A percentile compares a stretch with the other conserved stretches of the same genome.
Conservation (phyloP, 257 asterid genomes). For the Solanum habrochaites region DNA sequence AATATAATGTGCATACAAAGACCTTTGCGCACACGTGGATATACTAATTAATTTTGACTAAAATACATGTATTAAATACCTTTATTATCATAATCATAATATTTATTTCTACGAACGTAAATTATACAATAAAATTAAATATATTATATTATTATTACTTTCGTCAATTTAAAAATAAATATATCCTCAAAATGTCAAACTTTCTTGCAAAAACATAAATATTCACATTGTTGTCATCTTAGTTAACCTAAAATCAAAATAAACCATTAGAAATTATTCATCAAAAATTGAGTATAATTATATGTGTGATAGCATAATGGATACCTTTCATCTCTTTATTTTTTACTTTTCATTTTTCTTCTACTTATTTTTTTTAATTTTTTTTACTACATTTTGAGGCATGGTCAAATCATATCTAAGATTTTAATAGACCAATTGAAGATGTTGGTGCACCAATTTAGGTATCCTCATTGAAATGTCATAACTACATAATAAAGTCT, state of each 20-base stretch:
- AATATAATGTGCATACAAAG: not conserved
- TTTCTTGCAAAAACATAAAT: too few relatives aligned
- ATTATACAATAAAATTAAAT: not conserved
- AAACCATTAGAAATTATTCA: not conserved
- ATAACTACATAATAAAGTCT: not conserved
- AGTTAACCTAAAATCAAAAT: not conserved
- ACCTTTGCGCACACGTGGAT: not conserved
- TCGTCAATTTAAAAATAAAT: not conserved
- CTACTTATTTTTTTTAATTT: not conserved
- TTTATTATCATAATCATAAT: not conserved
- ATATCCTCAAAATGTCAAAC: not conserved
- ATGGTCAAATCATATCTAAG: not conserved
- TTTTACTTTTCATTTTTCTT: not conserved
- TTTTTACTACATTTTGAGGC: not conserved
- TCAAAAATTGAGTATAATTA: not conserved
- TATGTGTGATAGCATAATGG: not conserved
- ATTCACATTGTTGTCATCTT: not conserved
- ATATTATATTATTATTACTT: not conserved
- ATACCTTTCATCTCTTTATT: not conserved
- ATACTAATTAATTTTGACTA: not conserved
- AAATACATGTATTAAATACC: not conserved
- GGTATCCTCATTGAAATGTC: not conserved
- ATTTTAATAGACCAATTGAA: not conserved
- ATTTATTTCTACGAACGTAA: rapidly evolving
- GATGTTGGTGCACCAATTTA: not conserved